Base-by-base conservation (phyloP, 306 rosid genomes). In the Psophocarpus tetragonolobus region DNA sequence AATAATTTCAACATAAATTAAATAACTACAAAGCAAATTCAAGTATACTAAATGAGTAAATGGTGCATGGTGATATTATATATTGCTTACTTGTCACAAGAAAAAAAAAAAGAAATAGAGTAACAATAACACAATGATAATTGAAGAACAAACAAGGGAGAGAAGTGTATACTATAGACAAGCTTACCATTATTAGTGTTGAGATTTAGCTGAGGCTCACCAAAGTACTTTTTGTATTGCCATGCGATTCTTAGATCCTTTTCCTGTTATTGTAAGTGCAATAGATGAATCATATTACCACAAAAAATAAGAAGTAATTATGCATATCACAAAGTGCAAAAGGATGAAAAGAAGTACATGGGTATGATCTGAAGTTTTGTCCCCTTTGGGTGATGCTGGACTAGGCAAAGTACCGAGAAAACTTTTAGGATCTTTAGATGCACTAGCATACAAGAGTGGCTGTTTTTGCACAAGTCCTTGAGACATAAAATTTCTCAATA, bases 141-240 rank as follows among this genome's bases (percentile, higher is more conserved):
- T 68, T 50, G 14, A 58, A 38, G 68, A 57, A 24, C 21, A 29
- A 74, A 78, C 36, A 56, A 66, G 2, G 21, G 23, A 29, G 18
- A 54, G 24, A 69, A 33, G 18, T 3, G 18, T n/a, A 78, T 5
- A 82, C 15, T n/a, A 78, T 5, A 82, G 53, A 74, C 51, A 83
- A 76, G 36, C 80, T 80, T 83, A 84, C 96, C 90, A 73, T 81
- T 84, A 42, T 73, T 82, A 73, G 78, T 51, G 71, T 82, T 84
- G 36, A 67, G 20, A 68, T 76, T 83, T 81, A 71, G 87, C 69
- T 87, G 92, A 76, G 88, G 83, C 54, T 94, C 97, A 63, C 87
- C 92, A 60, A 91, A 90, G 75, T 94, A 92, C 88, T 92, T 94
- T 69, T 92, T 90, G 80, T 90, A 94, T 81, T 92, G 98, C 97